Conservation (phyloP, 148 eudicot genomes). For the Dianthus caryophyllus region DNA sequence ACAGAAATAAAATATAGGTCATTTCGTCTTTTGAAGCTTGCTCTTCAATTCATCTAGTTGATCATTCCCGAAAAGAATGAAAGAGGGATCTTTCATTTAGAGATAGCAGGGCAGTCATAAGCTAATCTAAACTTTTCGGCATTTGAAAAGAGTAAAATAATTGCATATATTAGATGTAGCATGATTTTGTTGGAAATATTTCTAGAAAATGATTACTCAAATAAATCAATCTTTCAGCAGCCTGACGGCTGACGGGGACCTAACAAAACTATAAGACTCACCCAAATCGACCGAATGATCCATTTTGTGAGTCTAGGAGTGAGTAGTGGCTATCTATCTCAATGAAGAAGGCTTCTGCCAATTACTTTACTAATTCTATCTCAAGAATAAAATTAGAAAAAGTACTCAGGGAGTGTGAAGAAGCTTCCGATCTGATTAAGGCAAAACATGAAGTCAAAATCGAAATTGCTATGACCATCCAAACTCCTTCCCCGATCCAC, state of each 20-base stretch:
- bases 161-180: background rate
- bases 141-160: too few species aligned
- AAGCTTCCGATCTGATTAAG: background rate
- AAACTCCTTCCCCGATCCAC: too few species aligned
- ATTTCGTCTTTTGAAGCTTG: conserved; percentile 36
- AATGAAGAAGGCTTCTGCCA: background rate
- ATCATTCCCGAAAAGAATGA: conserved; percentile 58
- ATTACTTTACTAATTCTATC: background rate
- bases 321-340: background rate
- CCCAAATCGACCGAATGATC: too few species aligned
- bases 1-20: conserved; percentile 20
- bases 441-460: too few species aligned
- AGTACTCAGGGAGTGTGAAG: background rate
- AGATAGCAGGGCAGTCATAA: conserved; percentile 10
- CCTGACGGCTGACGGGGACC: too few species aligned
- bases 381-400: background rate
- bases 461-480: too few species aligned
- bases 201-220: too few species aligned
- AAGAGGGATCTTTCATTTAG: conserved; percentile 23
- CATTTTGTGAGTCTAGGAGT: too few species aligned
- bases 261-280: too few species aligned
- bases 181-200: background rate
- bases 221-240: too few species aligned
- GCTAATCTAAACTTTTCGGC: conserved; percentile 22
- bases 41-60: conserved; percentile 63